Base-by-base conservation (phyloP, 2,329 filamentous ascomycete genomes). In the Xylariaceae sp. region DNA sequence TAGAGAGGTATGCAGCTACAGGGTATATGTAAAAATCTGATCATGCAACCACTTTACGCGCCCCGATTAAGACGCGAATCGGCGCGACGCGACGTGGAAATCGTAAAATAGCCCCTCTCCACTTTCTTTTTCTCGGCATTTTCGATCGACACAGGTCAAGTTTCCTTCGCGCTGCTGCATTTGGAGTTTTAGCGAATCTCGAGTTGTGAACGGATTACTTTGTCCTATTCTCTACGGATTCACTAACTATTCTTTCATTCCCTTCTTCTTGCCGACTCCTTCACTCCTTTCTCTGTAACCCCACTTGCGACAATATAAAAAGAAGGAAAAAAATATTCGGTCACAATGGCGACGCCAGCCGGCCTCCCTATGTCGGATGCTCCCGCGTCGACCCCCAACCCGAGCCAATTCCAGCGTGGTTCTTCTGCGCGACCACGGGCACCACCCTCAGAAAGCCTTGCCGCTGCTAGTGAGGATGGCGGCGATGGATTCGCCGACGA, bases 401-500 rank as follows among this genome's bases (percentile, higher is more conserved):
- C 75, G 58, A 74, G 75, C 61, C 70, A 73, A 35, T 74, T 71
- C 55, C 75, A 78, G 56, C 77, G 78, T 59, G 79, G 80, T 49
- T 84, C 82, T 6, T 82, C 82, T 5, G 77, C 77, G 11, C 78
- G 82, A 44, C 82, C 83, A 30, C 75, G 81, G 65, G 82, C 77
- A 0, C 84, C 83, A n/a, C 84, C 83, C 1, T 87, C 85, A 3
- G 85, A 88, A 72, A 85, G 81, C 62, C 69, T 80, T 62, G 83
- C 80, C 55, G 81, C 80, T 0, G 77, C 78, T n/a, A 86, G 84
- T 63, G 84, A 87, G 59, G 83, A 86, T 59, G 84, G 83, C 66
- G 81, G 74, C 8, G 82, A 85, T 64, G 83, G 82, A 3, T 86
- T 86, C 65, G 84, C 81, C 59, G 85, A 88, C 68, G 84, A 88